These are phyloP conservation scores for Fusarium sp. DNA, from an alignment of 2,329 filamentous ascomycete genomes.

Conservation along the genomic window DNA sequence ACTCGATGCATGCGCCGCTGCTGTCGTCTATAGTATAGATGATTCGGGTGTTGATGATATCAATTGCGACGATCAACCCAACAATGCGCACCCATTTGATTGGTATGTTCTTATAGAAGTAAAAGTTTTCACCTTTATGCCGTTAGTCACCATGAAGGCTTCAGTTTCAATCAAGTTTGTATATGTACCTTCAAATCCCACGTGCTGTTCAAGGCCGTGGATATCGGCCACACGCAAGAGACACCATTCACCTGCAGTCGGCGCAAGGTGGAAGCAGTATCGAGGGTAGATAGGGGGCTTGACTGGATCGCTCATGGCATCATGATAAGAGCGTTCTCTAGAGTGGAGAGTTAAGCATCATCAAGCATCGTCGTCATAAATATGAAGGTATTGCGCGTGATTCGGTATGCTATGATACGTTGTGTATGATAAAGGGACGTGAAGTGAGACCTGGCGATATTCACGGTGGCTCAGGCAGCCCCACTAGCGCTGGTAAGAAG, in stretches of 20 bases:
- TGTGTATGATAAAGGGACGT: background rate
- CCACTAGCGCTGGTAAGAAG: constrained; percentile 2
- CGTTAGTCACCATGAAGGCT: constrained; percentile 14
- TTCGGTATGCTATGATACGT: constrained; percentile 12
- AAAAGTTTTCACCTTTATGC: constrained; percentile 62
- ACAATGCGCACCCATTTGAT: constrained; percentile 79
- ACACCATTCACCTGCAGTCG: constrained; percentile 70
- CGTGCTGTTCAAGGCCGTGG: constrained; percentile 57
- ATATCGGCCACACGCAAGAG: constrained; percentile 65
- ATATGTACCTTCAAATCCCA: constrained; percentile 64
- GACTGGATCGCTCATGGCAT: constrained; percentile 63
- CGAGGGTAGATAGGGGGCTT: constrained; percentile 63
- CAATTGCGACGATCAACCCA: constrained; percentile 74
- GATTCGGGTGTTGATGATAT: constrained; percentile 59
- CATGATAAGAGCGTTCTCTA: constrained; percentile 38
- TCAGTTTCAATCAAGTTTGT: background rate
- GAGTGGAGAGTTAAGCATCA: constrained; percentile 11
- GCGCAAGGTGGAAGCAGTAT: constrained; percentile 72
- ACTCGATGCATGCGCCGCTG: constrained; percentile 68
- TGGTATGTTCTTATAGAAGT: constrained; percentile 78
- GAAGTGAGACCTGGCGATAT: constrained; percentile 20
- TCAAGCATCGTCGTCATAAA: constrained; percentile 10
- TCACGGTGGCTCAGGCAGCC: constrained; percentile 12
- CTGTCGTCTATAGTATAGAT: constrained; percentile 73
- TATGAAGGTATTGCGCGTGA: constrained; percentile 1